A percentile compares a stretch with the other conserved stretches of the same genome.
phyloP scores from a whole-genome alignment of 257 asterid genomes.

The Leptodermis oblonga region DNA sequence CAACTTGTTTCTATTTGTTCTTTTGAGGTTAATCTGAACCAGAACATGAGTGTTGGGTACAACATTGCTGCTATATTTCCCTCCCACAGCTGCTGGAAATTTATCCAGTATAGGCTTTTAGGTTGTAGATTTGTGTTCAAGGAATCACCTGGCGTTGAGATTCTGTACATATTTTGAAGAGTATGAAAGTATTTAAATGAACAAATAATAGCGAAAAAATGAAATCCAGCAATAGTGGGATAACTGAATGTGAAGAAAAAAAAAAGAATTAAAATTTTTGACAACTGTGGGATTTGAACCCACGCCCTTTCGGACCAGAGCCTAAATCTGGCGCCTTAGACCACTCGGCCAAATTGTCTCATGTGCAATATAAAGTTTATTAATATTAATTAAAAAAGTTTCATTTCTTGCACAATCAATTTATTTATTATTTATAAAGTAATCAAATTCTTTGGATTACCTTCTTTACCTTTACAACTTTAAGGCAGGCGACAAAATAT shows the following conservation, averaged over 20 bases:
- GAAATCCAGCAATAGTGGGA: neutral
- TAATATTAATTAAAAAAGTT: no score
- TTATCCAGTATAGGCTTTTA: neutral
- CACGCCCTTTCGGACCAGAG: conserved; percentile 99
- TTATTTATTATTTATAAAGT: no score
- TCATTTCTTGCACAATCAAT: no score
- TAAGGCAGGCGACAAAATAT: no score
- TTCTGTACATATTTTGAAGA: no score
- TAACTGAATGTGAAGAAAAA: neutral
- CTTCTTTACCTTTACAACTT: no score
- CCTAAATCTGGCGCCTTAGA: conserved; percentile 99
- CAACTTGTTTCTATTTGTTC: no score
- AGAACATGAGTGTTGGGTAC: neutral
- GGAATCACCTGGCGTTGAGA: neutral
- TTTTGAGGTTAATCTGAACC: neutral
- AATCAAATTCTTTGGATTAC: no score
- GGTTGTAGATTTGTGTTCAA: neutral
- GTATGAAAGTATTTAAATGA: no score
- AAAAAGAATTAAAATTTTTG: conserved; percentile 20
- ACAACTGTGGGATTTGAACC: conserved; percentile 99
- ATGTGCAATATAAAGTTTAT: no score
- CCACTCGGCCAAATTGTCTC: conserved; percentile 99
- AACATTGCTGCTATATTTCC: neutral
- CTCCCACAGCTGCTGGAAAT: neutral
- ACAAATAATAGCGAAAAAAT: no score